These are phyloP conservation scores for Globisporangium spiculum DNA, from an alignment of 352 stramenopile species.

Conservation along the genomic window DNA sequence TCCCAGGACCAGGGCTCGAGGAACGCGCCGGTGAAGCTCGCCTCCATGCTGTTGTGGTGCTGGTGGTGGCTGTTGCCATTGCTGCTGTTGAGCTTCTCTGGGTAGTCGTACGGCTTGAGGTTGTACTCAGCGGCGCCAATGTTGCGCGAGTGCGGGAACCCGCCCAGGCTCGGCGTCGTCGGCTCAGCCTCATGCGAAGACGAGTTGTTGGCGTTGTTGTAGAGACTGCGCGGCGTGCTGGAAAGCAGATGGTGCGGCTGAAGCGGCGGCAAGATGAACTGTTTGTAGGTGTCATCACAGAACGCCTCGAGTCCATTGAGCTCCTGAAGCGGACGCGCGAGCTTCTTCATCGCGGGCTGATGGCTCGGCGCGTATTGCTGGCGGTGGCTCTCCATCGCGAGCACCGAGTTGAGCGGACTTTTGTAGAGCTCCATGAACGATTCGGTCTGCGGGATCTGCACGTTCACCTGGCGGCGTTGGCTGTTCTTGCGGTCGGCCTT, in stretches of 20 bases:
- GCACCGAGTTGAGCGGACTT: slow-evolving; percentile 29
- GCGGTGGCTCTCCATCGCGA: slow-evolving; percentile 12
- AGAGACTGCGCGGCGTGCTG: slow-evolving; percentile 25
- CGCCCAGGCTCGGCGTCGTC: slow-evolving; percentile 18
- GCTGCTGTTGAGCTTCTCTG: not conserved
- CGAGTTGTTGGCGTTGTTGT: not conserved
- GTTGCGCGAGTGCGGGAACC: slow-evolving; percentile 31
- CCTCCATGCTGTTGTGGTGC: slow-evolving; percentile 23
- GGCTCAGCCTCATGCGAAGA: slow-evolving; percentile 17
- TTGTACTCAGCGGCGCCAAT: slow-evolving; percentile 16
- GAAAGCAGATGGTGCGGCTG: slow-evolving; percentile 38
- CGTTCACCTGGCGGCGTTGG: slow-evolving; percentile 24
- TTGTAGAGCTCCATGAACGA: slow-evolving; percentile 44
- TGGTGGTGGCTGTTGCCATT: slow-evolving; percentile 10
- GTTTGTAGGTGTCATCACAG: slow-evolving; percentile 42
- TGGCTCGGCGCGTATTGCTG: slow-evolving; percentile 30
- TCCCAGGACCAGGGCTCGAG: slow-evolving; percentile 69
- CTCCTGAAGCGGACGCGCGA: slow-evolving; percentile 34
- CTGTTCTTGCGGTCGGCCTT: slow-evolving; percentile 41
- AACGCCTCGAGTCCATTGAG: slow-evolving; percentile 51
- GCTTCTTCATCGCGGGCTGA: slow-evolving; percentile 52
- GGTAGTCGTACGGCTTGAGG: slow-evolving; percentile 38
- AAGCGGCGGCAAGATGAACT: slow-evolving; percentile 45
- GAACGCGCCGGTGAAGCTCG: slow-evolving; percentile 41
- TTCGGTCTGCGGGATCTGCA: slow-evolving; percentile 25